A percentile compares a stretch with the other conserved stretches of the same genome.
Conservation (phyloP, 345 rosid species). For the Pistacia integerrima region DNA sequence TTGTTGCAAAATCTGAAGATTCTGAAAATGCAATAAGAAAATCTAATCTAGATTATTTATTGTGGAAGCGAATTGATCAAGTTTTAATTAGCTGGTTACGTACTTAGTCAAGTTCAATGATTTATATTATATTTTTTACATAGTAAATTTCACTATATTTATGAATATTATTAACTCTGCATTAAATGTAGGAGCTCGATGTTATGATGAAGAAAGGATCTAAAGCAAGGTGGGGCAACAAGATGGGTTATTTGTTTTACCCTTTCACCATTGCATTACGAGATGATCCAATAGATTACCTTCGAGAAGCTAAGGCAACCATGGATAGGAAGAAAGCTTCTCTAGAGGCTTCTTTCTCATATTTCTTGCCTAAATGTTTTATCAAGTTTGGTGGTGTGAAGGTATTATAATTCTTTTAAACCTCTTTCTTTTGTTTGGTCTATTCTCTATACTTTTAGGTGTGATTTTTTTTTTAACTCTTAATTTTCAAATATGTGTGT, state of each 20-base stretch:
- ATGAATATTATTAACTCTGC: too few species aligned
- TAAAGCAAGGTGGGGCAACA: slow-evolving; percentile 39
- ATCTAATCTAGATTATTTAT: too few species aligned
- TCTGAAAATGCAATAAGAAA: too few species aligned
- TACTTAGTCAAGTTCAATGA: too few species aligned
- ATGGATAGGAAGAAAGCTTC: slow-evolving; percentile 41
- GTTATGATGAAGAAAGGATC: slow-evolving; percentile 32
- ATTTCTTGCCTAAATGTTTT: neutral
- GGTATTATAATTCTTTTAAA: slow-evolving; percentile 5
- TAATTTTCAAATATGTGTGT: too few species aligned
- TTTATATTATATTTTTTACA: too few species aligned
- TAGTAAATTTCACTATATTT: too few species aligned
- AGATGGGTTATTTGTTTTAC: slow-evolving; percentile 33
- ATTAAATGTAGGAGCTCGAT: slow-evolving; percentile 24
- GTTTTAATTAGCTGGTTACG: too few species aligned
- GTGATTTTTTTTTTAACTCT: too few species aligned
- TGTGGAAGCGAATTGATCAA: too few species aligned
- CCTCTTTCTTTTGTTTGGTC: neutral
- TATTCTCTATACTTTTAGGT: too few species aligned
- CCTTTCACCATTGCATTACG: slow-evolving; percentile 34
- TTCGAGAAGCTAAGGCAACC: slow-evolving; percentile 32
- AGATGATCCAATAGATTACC: slow-evolving; percentile 36
- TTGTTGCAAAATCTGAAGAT: too few species aligned
- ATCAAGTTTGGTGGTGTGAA: slow-evolving; percentile 20
- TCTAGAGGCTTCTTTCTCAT: slow-evolving; percentile 23